Conservation (phyloP, 768 basidiomycete species). For the Mycena alexandri region DNA sequence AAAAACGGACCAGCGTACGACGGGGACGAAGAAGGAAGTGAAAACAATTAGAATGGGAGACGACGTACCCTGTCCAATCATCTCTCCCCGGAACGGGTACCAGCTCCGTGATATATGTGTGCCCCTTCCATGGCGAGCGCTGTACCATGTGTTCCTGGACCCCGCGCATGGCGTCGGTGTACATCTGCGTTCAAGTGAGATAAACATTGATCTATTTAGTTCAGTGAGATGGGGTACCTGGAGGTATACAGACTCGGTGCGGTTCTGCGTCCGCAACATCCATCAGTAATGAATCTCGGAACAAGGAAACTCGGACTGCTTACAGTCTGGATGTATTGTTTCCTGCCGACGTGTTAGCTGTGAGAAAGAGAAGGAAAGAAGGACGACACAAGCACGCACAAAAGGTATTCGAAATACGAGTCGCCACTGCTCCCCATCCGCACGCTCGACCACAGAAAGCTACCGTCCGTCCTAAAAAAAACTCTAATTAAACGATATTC, state of each 20-base stretch:
- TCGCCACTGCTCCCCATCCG: slow-evolving; percentile 93
- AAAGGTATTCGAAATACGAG: slow-evolving; percentile 92
- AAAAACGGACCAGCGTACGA: slow-evolving; percentile 34
- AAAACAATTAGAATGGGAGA: slow-evolving; percentile 39
- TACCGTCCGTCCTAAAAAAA: slow-evolving; percentile 47
- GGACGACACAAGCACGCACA: slow-evolving; percentile 58
- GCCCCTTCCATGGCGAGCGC: slow-evolving; percentile 64
- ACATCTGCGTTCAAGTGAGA: slow-evolving; percentile 66
- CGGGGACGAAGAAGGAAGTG: too few species aligned
- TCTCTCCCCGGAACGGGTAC: slow-evolving; percentile 59
- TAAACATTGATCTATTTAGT: too few species aligned
- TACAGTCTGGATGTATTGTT: slow-evolving; percentile 88
- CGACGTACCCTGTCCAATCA: slow-evolving; percentile 52
- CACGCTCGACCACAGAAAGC: slow-evolving; percentile 74
- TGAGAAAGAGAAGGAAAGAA: not conserved
- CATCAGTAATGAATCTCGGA: not conserved
- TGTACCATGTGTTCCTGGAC: slow-evolving; percentile 81
- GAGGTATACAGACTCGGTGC: slow-evolving; percentile 78
- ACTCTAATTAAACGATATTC: too few species aligned
- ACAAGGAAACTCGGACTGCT: not conserved
- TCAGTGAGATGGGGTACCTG: not conserved
- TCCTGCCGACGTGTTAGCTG: slow-evolving; percentile 53
- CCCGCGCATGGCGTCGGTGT: slow-evolving; percentile 85
- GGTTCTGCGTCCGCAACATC: slow-evolving; percentile 55
- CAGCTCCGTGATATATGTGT: slow-evolving; percentile 88